Evolutionary conservation across 1,139 yeast species (phyloP).

Genomic region (Geotrichum fermentans): DNA sequence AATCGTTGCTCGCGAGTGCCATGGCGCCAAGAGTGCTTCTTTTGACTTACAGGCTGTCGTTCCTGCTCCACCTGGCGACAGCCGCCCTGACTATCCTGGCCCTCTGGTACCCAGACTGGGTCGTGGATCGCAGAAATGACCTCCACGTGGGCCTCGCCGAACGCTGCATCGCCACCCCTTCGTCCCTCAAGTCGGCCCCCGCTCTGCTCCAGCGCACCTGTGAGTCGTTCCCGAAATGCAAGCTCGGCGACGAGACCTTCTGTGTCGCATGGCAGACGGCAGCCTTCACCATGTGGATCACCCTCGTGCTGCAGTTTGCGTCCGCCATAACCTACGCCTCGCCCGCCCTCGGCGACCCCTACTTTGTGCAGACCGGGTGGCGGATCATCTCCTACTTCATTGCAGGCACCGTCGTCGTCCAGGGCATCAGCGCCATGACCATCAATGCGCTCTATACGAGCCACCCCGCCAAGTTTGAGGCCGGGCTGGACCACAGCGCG

Average conservation of each 20-base stretch:
- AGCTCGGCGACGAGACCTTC: slow-evolving; percentile 17
- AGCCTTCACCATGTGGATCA: slow-evolving; percentile 27
- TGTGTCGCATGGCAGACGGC: slow-evolving; percentile 28
- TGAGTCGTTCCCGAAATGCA: slow-evolving; percentile 8
- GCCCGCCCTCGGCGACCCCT: slow-evolving; percentile 6
- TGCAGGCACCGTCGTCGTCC: slow-evolving; percentile 8
- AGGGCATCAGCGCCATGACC: slow-evolving; percentile 12
- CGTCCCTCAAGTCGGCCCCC: not conserved
- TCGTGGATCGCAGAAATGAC: not conserved
- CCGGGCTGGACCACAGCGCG: not conserved
- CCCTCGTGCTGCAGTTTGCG: slow-evolving; percentile 27
- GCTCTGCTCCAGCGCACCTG: not conserved
- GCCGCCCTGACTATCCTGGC: slow-evolving; percentile 8
- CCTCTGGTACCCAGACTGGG: slow-evolving; percentile 14
- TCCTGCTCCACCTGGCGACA: slow-evolving; percentile 10
- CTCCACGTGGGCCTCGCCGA: slow-evolving; percentile 13
- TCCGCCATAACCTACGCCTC: slow-evolving; percentile 22
- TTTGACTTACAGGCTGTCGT: slow-evolving; percentile 13
- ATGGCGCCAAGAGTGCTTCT: slow-evolving; percentile 14
- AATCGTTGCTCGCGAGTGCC: not conserved
- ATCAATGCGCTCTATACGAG: not conserved
- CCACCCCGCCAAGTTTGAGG: not conserved
- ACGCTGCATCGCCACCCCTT: not conserved
- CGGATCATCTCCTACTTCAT: slow-evolving; percentile 14
- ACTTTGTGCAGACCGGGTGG: slow-evolving; percentile 17